Conservation (phyloP, 1,284 basidiomycete genomes). For the Austroboletus olivaceoglutinosus region DNA sequence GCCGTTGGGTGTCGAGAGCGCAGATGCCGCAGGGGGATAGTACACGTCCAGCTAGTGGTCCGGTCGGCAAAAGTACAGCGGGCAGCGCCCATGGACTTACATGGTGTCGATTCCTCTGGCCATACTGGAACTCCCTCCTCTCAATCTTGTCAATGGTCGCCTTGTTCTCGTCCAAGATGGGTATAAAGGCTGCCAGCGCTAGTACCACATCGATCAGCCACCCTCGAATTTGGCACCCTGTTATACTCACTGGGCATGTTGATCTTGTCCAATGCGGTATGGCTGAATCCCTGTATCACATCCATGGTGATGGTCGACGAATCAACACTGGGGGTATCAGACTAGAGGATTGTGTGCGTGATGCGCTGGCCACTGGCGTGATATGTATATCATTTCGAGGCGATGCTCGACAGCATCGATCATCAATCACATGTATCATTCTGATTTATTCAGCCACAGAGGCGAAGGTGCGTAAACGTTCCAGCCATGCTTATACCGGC, state of each 20-base stretch:
- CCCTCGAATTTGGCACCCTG: neutral
- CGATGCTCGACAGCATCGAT: neutral
- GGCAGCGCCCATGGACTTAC: conserved; percentile 32
- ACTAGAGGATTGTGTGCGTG: neutral
- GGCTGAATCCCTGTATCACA: conserved; percentile 32
- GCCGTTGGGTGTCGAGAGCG: conserved; percentile 20
- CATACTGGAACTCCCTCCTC: conserved; percentile 55
- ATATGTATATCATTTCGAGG: neutral
- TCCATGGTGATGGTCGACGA: conserved; percentile 22
- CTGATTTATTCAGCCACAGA: too few relatives aligned
- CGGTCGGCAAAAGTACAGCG: neutral
- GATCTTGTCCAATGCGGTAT: conserved; percentile 36
- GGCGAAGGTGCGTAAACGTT: too few relatives aligned
- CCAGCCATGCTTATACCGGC: too few relatives aligned
- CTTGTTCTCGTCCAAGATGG: conserved; percentile 41
- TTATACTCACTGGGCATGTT: conserved; percentile 40
- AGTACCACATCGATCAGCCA: conserved; percentile 7
- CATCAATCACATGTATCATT: neutral
- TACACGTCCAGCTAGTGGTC: conserved; percentile 51
- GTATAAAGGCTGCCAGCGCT: conserved; percentile 48
- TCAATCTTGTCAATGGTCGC: conserved; percentile 42
- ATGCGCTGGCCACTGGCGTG: neutral
- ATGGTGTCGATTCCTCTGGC: conserved; percentile 50
- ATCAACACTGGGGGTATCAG: neutral
- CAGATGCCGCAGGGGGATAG: conserved; percentile 42